Percentiles rank a stretch among this genome's conserved stretches.
These are phyloP conservation scores for Suillus spraguei DNA, from an alignment of 768 basidiomycete species.

Conservation along the genomic window DNA sequence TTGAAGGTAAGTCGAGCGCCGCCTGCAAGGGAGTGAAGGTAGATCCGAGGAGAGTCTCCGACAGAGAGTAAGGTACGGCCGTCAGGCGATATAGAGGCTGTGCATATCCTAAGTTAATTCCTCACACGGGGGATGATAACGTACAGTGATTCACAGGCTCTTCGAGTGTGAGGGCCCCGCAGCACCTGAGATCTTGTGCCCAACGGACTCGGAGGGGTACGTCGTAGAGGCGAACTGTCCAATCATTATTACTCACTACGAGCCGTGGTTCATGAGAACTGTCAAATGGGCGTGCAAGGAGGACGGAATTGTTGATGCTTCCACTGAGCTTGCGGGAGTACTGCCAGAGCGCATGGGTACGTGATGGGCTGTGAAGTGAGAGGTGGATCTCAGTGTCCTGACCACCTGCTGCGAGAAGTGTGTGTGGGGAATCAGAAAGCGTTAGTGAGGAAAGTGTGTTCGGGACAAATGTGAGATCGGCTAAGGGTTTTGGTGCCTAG, in stretches of 20 bases:
- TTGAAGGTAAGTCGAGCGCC: slow-evolving; percentile 62
- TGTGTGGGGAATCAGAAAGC: slow-evolving; percentile 45
- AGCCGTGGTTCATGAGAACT: slow-evolving; percentile 76
- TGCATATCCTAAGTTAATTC: slow-evolving; percentile 12
- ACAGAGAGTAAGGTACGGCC: slow-evolving; percentile 86
- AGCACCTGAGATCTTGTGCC: slow-evolving; percentile 47
- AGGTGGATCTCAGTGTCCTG: slow-evolving; percentile 74
- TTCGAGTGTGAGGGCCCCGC: slow-evolving; percentile 56
- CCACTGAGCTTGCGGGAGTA: slow-evolving; percentile 55
- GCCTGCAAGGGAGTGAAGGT: slow-evolving; percentile 76
- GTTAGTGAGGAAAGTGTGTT: slow-evolving; percentile 64
- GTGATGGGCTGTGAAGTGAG: slow-evolving; percentile 44
- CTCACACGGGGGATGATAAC: slow-evolving; percentile 29
- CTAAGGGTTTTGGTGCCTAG: slow-evolving; percentile 50
- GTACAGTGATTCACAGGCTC: slow-evolving; percentile 84
- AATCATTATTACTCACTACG: slow-evolving; percentile 86
- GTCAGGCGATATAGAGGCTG: slow-evolving; percentile 90
- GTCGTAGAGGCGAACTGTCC: slow-evolving; percentile 79
- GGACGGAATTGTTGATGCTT: slow-evolving; percentile 83
- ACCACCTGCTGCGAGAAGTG: slow-evolving; percentile 75
- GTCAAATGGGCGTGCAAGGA: slow-evolving; percentile 58
- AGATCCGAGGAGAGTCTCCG: slow-evolving; percentile 87
- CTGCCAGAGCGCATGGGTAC: slow-evolving; percentile 47
- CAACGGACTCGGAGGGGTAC: slow-evolving; percentile 52
- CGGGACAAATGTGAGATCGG: slow-evolving; percentile 57